These are phyloP conservation scores for Rhodomyrtus psidioides DNA, from an alignment of 441 rosid genomes.

Conservation along the genomic window DNA sequence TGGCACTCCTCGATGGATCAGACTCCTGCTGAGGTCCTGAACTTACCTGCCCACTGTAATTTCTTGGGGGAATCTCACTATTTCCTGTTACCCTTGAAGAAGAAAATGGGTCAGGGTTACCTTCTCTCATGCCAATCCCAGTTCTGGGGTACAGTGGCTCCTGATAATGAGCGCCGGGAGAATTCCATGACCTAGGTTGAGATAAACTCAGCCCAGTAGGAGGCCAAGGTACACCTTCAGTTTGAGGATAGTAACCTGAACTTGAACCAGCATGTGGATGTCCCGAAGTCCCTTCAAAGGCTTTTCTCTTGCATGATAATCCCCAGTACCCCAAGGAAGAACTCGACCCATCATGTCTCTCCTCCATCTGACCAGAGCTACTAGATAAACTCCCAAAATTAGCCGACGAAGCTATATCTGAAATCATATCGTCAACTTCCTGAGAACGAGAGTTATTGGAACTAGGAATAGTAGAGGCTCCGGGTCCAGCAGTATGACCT, in stretches of 20 bases:
- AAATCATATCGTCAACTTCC: conserved; percentile 21
- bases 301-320: conserved; percentile 80
- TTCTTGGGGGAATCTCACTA: conserved; percentile 25
- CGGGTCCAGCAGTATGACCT: conserved; percentile 24
- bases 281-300: conserved; percentile 74
- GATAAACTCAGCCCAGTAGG: conserved; percentile 59
- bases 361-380: conserved; percentile 50
- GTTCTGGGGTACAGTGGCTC: conserved; percentile 36
- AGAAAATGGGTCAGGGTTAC: conserved; percentile 31
- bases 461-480: conserved; percentile 15
- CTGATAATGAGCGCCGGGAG: conserved; percentile 27
- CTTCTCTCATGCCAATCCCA: conserved; percentile 40
- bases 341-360: conserved; percentile 34
- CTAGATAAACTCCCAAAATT: conserved; percentile 46
- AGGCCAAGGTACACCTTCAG: conserved; percentile 39
- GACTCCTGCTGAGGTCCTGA: conserved; percentile 45
- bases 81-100: conserved; percentile 23
- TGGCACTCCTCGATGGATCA: conserved; percentile 25
- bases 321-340: conserved; percentile 60
- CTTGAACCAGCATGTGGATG: conserved; percentile 49
- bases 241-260: conserved; percentile 39
- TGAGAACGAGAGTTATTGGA: conserved; percentile 14
- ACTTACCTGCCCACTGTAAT: conserved; percentile 35
- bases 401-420: conserved; percentile 19
- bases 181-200: conserved; percentile 30